Evolutionary conservation across 2,329 filamentous ascomycete species (phyloP).

Genomic region (Colletotrichum tamarilloi): DNA sequence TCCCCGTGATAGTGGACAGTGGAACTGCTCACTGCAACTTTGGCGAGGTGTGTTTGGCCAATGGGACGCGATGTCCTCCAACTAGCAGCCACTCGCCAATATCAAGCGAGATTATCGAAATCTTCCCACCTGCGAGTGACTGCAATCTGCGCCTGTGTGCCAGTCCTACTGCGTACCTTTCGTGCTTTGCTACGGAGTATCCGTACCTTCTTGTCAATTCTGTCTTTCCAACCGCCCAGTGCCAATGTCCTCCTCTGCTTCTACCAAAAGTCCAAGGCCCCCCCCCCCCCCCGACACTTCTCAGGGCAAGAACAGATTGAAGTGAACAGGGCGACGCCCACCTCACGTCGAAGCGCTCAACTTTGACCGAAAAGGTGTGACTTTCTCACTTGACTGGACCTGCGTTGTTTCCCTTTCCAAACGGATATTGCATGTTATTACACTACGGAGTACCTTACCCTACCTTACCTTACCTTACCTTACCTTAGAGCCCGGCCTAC

Average conservation of each 20-base stretch:
- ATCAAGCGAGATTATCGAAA: slow-evolving; percentile 42
- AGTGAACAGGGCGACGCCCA: background rate
- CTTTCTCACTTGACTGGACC: background rate
- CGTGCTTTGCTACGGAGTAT: too few species aligned
- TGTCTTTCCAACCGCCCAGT: too few species aligned
- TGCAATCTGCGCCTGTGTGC: background rate
- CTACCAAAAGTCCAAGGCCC: background rate
- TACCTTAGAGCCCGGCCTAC: background rate
- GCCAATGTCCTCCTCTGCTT: too few species aligned
- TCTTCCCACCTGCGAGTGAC: slow-evolving; percentile 33
- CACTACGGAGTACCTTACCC: too few species aligned
- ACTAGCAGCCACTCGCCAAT: slow-evolving; percentile 35
- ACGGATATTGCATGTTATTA: background rate
- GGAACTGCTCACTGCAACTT: slow-evolving; percentile 26
- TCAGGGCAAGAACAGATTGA: background rate
- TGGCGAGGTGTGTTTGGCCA: slow-evolving; percentile 21
- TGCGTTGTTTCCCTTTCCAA: slow-evolving; percentile 7
- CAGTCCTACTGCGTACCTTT: background rate
- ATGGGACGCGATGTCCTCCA: slow-evolving; percentile 14
- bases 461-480: too few species aligned
- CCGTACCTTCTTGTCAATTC: too few species aligned
- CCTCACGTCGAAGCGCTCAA: slow-evolving; percentile 13
- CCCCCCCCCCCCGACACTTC: background rate
- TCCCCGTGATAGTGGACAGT: slow-evolving; percentile 33
- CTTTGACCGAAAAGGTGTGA: background rate